Evolutionary conservation across 208 protist genomes (phyloP), one percentile per base, ranked within the genome.

Genomic region (Phytomonas sp.): DNA sequence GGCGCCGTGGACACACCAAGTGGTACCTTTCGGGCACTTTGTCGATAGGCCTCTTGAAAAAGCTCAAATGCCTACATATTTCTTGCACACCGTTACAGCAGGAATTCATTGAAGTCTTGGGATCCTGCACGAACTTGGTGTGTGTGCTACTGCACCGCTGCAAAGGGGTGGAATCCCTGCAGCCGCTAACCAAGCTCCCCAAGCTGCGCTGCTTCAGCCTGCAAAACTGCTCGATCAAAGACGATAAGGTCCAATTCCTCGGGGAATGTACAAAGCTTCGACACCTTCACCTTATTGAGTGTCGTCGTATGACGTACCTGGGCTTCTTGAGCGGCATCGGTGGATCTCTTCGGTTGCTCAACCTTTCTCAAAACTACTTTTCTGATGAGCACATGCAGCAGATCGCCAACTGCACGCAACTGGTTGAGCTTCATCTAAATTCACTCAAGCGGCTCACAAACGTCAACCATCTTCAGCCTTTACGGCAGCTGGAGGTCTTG

Each of bases 1-100:
- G 67, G 32, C 23, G 29, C 11, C 67, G 65, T 29, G 70, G 67
- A 10, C 32, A 77, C 0, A 84, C 75, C 1, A 84, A 69, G 26
- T 92, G 84, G 81, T 94, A 91, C 70, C 66, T 94, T 26, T 78
- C 76, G 26, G 84, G 89, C 30, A 65, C 78, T 4, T 84, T 78
- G 26, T 85, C 79, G 10, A 70, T 92, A 0, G 89, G 86, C 12
- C 64, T 83, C 1, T 63, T 92, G 67, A 65, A 32, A 14, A 77
- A 82, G 40, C 77, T 94, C n/a, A 79, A 81, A 29, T 86, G 82
- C 72, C 67, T 94, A 3, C 84, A 82, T 49, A 70, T 94, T 33
- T 68, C 74, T 16, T 69, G 79, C 69, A 89, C 84, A 0, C 84
- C 84, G 0, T 67, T 94, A 23, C 77, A 73, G 63, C 73, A 78